phyloP scores from a whole-genome alignment of 352 stramenopile genomes.

The Phytophthora fragariaefolia region DNA sequence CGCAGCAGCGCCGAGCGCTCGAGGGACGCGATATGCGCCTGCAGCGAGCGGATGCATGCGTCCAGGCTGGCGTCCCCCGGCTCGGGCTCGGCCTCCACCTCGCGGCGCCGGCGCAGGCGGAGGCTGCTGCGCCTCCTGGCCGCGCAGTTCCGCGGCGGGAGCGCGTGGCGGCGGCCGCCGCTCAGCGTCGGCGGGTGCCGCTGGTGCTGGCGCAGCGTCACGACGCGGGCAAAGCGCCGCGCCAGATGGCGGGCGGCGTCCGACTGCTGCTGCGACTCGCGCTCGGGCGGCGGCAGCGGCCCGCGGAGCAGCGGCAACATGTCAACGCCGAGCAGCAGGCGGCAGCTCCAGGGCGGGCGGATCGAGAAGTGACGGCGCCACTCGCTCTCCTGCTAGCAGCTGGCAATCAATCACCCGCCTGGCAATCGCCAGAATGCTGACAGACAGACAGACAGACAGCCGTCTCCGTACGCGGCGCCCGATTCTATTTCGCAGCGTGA shows the following conservation, averaged over 20 bases:
- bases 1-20: slow-evolving; percentile 49
- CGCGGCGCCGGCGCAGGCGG: background rate
- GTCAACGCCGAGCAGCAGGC: too few relatives aligned
- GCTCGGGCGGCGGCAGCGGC: slow-evolving; percentile 18
- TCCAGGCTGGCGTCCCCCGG: slow-evolving; percentile 38
- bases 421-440: slow-evolving; percentile 13
- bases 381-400: slow-evolving; percentile 1
- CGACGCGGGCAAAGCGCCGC: slow-evolving; percentile 47
- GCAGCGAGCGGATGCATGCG: slow-evolving; percentile 43
- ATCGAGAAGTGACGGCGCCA: background rate
- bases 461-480: too few relatives aligned
- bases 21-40: slow-evolving; percentile 40
- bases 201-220: slow-evolving; percentile 41
- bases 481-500: background rate
- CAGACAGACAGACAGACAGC: too few relatives aligned
- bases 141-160: slow-evolving; percentile 41
- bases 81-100: slow-evolving; percentile 14
- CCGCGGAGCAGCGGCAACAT: slow-evolving; percentile 31
- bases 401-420: too few relatives aligned
- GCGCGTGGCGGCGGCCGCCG: slow-evolving; percentile 2
- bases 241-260: slow-evolving; percentile 27
- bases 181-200: slow-evolving; percentile 1
- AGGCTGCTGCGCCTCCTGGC: slow-evolving; percentile 9
- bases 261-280: slow-evolving; percentile 5
- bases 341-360: too few relatives aligned